These are phyloP conservation scores for Xylaria arbuscula DNA, from an alignment of 2,329 filamentous ascomycete species.

Conservation along the genomic window DNA sequence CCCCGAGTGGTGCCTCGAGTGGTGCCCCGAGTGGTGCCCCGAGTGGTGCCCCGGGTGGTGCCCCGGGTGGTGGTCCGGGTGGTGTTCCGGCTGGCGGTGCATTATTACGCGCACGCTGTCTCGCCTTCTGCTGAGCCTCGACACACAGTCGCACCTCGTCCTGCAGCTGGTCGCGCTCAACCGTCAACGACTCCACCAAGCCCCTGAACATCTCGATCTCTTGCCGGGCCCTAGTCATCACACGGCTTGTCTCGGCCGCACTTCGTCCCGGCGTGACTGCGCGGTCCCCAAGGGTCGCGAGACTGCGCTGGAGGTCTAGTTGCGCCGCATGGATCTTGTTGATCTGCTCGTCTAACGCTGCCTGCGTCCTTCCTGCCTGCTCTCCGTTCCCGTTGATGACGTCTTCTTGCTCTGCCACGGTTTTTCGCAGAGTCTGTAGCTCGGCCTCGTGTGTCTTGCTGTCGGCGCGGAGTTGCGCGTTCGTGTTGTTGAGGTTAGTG, in stretches of 20 bases:
- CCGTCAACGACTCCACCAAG: background rate
- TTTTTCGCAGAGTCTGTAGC: background rate
- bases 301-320: background rate
- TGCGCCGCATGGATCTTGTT: background rate
- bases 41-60: background rate
- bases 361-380: constrained; percentile 7
- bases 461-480: background rate
- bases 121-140: background rate
- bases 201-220: constrained; percentile 1
- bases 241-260: background rate
- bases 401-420: background rate
- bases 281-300: background rate
- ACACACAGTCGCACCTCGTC: background rate
- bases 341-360: constrained; percentile 23
- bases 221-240: background rate
- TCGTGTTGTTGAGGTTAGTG: background rate
- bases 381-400: constrained; percentile 15
- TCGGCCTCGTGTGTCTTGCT: background rate
- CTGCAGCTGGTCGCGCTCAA: constrained; percentile 19
- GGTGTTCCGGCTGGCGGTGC: background rate
- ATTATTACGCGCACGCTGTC: background rate
- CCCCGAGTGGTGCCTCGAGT: background rate
- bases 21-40: background rate
- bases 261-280: background rate
- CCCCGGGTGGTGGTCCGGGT: background rate